Percentiles rank a stretch among this genome's conserved stretches.
Evolutionary conservation across 2,329 filamentous ascomycete species (phyloP).

Genomic region (Fusarium cyanostomum): DNA sequence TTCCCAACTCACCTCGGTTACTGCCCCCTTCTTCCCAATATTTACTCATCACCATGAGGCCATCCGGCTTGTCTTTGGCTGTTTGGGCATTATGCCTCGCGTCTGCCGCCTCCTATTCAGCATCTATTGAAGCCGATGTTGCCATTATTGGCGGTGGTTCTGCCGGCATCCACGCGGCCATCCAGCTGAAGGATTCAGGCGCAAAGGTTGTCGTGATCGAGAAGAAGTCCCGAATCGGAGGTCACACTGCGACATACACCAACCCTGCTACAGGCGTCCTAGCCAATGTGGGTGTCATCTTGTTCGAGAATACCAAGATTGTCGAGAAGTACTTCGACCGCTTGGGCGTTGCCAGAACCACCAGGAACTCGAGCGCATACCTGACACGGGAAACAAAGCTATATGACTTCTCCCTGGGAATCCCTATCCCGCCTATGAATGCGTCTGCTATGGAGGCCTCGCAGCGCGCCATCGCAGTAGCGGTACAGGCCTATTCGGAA

Average conservation of each 20-base stretch:
- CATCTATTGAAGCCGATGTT: slow-evolving; percentile 25
- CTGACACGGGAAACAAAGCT: not conserved
- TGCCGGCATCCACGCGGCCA: slow-evolving; percentile 18
- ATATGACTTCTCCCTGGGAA: slow-evolving; percentile 30
- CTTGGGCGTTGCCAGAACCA: slow-evolving; percentile 5
- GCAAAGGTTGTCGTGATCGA: slow-evolving; percentile 27
- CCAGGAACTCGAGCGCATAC: not conserved
- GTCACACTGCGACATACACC: slow-evolving; percentile 34
- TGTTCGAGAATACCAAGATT: slow-evolving; percentile 23
- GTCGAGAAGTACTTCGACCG: slow-evolving; percentile 29
- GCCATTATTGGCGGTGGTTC: slow-evolving; percentile 27
- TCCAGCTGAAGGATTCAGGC: slow-evolving; percentile 20
- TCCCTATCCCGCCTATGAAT: slow-evolving; percentile 23
- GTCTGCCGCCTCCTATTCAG: no score
- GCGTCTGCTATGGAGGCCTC: not conserved
- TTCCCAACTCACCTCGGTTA: no score
- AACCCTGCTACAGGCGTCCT: slow-evolving; percentile 10
- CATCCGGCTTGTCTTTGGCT: no score
- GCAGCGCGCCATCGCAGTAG: slow-evolving; percentile 4
- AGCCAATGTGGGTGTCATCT: slow-evolving; percentile 25
- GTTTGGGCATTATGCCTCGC: no score
- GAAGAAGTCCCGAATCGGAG: slow-evolving; percentile 30
- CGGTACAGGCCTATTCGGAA: slow-evolving; percentile 12
- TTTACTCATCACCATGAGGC: no score
- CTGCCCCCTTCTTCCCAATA: no score